Evolutionary conservation across 164 flowering plant species (phyloP).

Genomic region (Annona cherimola): DNA sequence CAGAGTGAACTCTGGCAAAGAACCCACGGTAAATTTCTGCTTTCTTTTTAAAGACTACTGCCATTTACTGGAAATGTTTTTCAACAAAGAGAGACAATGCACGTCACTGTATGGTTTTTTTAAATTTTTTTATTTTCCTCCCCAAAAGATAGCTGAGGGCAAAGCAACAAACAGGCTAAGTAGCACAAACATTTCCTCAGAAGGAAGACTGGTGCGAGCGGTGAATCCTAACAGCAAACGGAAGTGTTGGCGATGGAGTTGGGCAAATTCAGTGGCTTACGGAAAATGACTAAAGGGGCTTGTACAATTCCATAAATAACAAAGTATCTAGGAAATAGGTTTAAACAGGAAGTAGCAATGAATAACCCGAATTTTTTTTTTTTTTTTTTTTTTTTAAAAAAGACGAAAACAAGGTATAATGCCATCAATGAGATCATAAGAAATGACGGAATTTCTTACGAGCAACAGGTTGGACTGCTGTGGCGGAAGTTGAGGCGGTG

Average conservation of each 20-base stretch:
- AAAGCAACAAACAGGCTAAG: not conserved
- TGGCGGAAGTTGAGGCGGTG: conserved; percentile 24
- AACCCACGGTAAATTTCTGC: not conserved
- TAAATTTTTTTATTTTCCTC: not conserved
- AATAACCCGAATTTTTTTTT: no score
- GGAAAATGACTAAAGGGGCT: not conserved
- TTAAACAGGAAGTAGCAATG: not conserved
- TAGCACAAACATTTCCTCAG: not conserved
- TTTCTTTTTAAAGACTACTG: not conserved
- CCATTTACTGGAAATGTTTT: not conserved
- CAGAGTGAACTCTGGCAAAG: not conserved
- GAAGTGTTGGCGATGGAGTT: not conserved
- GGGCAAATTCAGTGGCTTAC: not conserved
- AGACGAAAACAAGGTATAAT: not conserved
- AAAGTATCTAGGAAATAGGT: not conserved
- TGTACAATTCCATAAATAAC: not conserved
- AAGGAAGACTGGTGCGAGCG: not conserved
- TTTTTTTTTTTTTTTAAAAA: no score
- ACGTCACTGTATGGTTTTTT: not conserved
- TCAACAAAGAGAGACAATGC: not conserved
- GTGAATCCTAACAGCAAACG: not conserved
- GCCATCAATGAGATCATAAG: not conserved
- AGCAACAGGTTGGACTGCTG: conserved; percentile 37
- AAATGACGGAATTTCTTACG: conserved; percentile 24
- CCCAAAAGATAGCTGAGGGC: not conserved